Percentiles rank a stretch among this genome's conserved stretches.
Evolutionary conservation across 73 alveolate genomes (phyloP).

Genomic region (Durusdinium trenchii): DNA sequence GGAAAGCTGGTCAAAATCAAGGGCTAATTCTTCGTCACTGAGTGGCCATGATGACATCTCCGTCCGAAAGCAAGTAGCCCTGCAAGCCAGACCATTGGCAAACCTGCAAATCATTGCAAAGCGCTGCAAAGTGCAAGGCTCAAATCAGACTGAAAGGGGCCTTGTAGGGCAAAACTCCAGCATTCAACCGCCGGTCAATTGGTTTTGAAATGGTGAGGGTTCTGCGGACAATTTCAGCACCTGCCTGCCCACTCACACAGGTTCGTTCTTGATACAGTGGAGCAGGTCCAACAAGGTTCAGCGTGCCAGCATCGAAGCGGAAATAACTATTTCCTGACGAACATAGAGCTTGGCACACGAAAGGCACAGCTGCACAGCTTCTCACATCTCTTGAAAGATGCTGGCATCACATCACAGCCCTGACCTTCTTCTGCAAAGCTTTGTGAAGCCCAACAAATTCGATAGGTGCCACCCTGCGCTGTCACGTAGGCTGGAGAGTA

Average conservation of each 20-base stretch:
- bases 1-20: too few species aligned
- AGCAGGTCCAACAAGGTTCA: slow-evolving; percentile 46
- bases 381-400: not conserved
- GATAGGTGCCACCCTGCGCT: slow-evolving; percentile 65
- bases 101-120: slow-evolving; percentile 4
- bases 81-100: slow-evolving; percentile 79
- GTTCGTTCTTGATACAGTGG: slow-evolving; percentile 86
- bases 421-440: slow-evolving; percentile 47
- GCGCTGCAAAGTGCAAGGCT: not conserved
- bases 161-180: too few species aligned
- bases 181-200: too few species aligned
- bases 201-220: too few species aligned
- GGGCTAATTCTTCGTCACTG: too few species aligned
- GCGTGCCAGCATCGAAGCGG: slow-evolving; percentile 68
- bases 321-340: slow-evolving; percentile 52
- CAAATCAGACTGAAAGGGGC: too few species aligned
- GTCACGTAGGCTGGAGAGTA: slow-evolving; percentile 65
- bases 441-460: slow-evolving; percentile 76
- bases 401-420: not conserved
- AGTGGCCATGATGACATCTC: slow-evolving; percentile 70
- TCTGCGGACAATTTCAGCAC: too few species aligned
- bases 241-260: slow-evolving; percentile 58
- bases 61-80: slow-evolving; percentile 68
- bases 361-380: not conserved
- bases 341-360: not conserved